Evolutionary conservation across 306 rosid species (phyloP).

Genomic region (Begonia masoniana): DNA sequence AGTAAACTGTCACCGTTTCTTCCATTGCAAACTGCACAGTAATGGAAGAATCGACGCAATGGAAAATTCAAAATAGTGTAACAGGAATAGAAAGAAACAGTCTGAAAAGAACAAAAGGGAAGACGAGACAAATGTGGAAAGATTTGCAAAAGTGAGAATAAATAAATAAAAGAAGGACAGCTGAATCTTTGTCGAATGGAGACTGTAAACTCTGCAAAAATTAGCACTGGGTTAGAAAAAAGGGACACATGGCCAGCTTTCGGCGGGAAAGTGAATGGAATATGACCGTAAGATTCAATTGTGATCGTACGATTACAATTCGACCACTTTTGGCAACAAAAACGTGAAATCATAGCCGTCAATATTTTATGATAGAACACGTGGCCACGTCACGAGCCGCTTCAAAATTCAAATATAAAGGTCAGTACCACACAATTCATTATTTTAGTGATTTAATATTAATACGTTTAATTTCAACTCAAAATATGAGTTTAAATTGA

Average conservation of each 20-base stretch:
- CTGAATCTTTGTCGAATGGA: constrained; percentile 1
- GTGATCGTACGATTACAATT: constrained; percentile 21
- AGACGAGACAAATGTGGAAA: constrained; percentile 6
- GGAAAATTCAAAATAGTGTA: background rate
- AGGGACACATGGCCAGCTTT: constrained; percentile 11
- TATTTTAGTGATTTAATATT: no score
- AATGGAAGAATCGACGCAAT: background rate
- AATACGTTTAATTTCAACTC: no score
- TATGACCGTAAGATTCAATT: constrained; percentile 27
- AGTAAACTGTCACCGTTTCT: constrained; percentile 32
- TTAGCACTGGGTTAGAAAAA: background rate
- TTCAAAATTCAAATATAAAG: no score
- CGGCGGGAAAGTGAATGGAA: constrained; percentile 35
- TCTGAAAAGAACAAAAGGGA: background rate
- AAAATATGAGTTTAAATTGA: no score
- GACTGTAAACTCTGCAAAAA: background rate
- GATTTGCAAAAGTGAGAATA: background rate
- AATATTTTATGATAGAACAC: no score
- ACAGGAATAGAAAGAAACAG: background rate
- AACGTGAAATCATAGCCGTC: no score
- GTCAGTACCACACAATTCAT: no score
- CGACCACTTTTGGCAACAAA: no score
- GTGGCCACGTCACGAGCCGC: no score
- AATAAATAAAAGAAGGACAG: constrained; percentile 11
- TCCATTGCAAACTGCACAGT: constrained; percentile 19